Percentiles rank a stretch among this genome's conserved stretches.
phyloP scores from a whole-genome alignment of 2,329 filamentous ascomycete genomes.

The Amesomyces nigricolor region DNA sequence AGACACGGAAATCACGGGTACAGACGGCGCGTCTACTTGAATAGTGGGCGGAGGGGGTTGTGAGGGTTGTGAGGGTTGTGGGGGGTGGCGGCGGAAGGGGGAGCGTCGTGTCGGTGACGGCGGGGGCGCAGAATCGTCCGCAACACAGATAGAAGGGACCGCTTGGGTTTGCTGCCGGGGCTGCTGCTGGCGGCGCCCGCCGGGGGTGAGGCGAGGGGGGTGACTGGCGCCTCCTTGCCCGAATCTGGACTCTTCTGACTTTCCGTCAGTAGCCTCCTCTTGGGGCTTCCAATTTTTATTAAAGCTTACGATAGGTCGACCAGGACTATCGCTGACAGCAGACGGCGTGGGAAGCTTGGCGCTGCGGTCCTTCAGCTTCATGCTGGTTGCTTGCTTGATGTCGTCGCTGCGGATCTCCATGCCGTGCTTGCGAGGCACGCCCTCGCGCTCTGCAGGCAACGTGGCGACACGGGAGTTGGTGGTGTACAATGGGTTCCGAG shows the following conservation, averaged over 20 bases:
- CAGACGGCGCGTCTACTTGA: conserved; percentile 42
- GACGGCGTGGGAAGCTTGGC: conserved; percentile 81
- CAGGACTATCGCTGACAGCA: conserved; percentile 82
- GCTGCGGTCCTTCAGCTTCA: conserved; percentile 81
- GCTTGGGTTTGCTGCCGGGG: conserved; percentile 29
- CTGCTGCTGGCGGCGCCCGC: conserved; percentile 25
- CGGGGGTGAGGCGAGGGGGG: conserved; percentile 22
- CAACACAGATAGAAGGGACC: conserved; percentile 51
- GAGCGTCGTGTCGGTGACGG: conserved; percentile 33
- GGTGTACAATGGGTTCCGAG: conserved; percentile 73
- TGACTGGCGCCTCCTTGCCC: conserved; percentile 27
- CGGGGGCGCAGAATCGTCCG: conserved; percentile 39
- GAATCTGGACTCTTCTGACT: conserved; percentile 44
- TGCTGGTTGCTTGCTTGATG: conserved; percentile 84
- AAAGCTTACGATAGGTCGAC: conserved; percentile 96
- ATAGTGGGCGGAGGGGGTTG: conserved; percentile 37
- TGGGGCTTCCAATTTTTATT: conserved; percentile 73
- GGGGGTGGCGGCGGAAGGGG: conserved; percentile 26
- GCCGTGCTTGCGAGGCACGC: conserved; percentile 63
- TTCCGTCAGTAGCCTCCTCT: conserved; percentile 65
- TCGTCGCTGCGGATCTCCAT: conserved; percentile 82
- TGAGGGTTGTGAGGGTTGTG: conserved; percentile 10
- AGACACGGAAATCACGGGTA: conserved; percentile 49
- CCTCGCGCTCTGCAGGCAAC: conserved; percentile 33
- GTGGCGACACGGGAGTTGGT: conserved; percentile 50